phyloP scores from a whole-genome alignment of 1,139 yeast genomes.

The Blastobotrys proliferans region DNA sequence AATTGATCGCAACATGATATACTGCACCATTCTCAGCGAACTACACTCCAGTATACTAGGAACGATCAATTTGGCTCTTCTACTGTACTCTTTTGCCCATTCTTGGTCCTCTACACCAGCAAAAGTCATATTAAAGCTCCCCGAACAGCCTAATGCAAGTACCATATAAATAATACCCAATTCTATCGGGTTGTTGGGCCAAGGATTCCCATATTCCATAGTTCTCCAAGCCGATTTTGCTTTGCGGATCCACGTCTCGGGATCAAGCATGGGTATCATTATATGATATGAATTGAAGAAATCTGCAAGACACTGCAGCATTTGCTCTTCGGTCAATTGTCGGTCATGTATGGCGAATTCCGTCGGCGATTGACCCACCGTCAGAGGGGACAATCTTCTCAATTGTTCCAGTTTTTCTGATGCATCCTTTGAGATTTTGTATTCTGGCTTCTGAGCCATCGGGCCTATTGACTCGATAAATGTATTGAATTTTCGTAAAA shows the following conservation, averaged over 20 bases:
- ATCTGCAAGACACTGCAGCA: conserved; percentile 22
- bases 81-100: conserved; percentile 22
- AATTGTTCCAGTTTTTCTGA: background rate
- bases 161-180: conserved; percentile 24
- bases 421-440: conserved; percentile 1
- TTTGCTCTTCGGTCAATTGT: conserved; percentile 25
- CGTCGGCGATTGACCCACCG: background rate
- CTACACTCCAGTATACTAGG: conserved; percentile 19
- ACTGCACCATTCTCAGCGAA: conserved; percentile 18
- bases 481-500: conserved; percentile 4
- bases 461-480: conserved; percentile 9
- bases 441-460: conserved; percentile 6
- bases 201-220: conserved; percentile 19
- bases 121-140: conserved; percentile 14
- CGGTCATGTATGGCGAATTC: background rate
- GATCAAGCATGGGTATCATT: conserved; percentile 23
- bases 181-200: conserved; percentile 15
- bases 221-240: conserved; percentile 25
- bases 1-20: conserved; percentile 17
- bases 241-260: conserved; percentile 20
- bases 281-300: conserved; percentile 21
- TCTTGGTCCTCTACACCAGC: conserved; percentile 19
- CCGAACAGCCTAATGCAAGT: conserved; percentile 22
- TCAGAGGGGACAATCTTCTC: background rate
- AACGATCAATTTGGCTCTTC: conserved; percentile 17